Percentiles rank a stretch among this genome's conserved stretches.
These are phyloP conservation scores for Fimicolochytrium jonesii DNA, from an alignment of 192 early-diverging fungal genomes.

Conservation along the genomic window DNA sequence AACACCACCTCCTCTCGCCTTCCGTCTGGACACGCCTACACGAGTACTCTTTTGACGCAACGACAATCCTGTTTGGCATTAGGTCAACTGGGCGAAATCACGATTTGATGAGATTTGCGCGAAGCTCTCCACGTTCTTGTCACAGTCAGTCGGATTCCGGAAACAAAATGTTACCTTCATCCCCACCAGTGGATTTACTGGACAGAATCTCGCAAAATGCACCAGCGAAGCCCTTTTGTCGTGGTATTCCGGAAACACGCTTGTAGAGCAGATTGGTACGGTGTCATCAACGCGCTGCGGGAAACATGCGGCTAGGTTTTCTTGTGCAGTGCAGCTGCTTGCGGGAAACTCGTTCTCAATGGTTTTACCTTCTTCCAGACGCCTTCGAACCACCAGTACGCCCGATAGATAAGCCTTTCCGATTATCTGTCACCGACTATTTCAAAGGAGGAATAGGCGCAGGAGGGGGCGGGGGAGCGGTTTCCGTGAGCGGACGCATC, in stretches of 20 bases:
- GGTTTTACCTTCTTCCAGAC: slow-evolving; percentile 42
- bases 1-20: no score
- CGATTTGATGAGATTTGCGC: slow-evolving; percentile 73
- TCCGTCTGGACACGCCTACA: no score
- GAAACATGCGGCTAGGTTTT: no score
- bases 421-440: slow-evolving; percentile 81
- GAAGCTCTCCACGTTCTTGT: slow-evolving; percentile 68
- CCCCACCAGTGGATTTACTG: slow-evolving; percentile 89
- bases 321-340: no score
- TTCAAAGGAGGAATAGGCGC: slow-evolving; percentile 76
- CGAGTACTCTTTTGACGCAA: no score
- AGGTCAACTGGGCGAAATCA: slow-evolving; percentile 73
- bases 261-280: slow-evolving; percentile 70
- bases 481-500: slow-evolving; percentile 83
- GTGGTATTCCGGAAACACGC: slow-evolving; percentile 81
- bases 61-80: no score
- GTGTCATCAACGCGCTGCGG: no score
- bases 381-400: slow-evolving; percentile 70
- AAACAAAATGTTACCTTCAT: slow-evolving; percentile 72
- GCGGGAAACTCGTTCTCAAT: no score
- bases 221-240: slow-evolving; percentile 39
- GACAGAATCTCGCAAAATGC: slow-evolving; percentile 71
- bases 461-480: slow-evolving; percentile 54
- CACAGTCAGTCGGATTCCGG: slow-evolving; percentile 70
- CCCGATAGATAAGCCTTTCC: slow-evolving; percentile 73